phyloP scores from a whole-genome alignment of 2,329 filamentous ascomycete genomes.

The Septoria linicola region DNA sequence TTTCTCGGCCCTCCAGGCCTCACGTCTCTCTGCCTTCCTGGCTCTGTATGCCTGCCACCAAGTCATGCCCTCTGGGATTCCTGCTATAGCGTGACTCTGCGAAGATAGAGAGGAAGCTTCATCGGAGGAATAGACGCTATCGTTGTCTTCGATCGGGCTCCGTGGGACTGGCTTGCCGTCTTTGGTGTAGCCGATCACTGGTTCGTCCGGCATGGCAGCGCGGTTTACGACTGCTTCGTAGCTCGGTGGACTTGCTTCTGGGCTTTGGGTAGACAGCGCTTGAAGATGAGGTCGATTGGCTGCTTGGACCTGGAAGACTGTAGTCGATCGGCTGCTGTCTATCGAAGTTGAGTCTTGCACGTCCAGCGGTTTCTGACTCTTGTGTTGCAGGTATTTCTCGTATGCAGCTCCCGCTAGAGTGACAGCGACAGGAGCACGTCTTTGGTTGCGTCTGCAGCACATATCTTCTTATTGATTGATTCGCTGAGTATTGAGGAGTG shows the following conservation, averaged over 20 bases:
- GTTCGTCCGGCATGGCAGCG: slow-evolving; percentile 5
- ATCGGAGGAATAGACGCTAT: too few relatives aligned
- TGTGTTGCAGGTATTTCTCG: slow-evolving; percentile 19
- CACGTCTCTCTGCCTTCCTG: slow-evolving; percentile 2
- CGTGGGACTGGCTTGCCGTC: neutral
- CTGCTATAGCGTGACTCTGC: neutral
- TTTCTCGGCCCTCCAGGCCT: slow-evolving; percentile 4
- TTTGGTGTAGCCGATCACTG: neutral
- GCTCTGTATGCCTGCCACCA: neutral
- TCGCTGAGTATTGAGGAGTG: neutral
- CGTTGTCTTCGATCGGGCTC: too few relatives aligned
- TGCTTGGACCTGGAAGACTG: neutral
- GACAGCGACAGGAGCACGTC: neutral
- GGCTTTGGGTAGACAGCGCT: too few relatives aligned
- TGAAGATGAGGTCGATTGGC: too few relatives aligned
- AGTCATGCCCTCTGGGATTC: slow-evolving; percentile 1
- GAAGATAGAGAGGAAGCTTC: neutral
- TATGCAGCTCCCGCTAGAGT: slow-evolving; percentile 4
- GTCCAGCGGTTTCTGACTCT: too few relatives aligned
- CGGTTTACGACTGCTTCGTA: slow-evolving; percentile 16
- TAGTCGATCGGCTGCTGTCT: neutral
- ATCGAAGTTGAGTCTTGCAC: neutral
- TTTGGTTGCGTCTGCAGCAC: slow-evolving; percentile 1
- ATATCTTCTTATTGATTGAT: neutral
- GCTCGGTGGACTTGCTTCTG: slow-evolving; percentile 22